phyloP scores from a whole-genome alignment of 2,329 filamentous ascomycete genomes.

The Fusarium sp. region DNA sequence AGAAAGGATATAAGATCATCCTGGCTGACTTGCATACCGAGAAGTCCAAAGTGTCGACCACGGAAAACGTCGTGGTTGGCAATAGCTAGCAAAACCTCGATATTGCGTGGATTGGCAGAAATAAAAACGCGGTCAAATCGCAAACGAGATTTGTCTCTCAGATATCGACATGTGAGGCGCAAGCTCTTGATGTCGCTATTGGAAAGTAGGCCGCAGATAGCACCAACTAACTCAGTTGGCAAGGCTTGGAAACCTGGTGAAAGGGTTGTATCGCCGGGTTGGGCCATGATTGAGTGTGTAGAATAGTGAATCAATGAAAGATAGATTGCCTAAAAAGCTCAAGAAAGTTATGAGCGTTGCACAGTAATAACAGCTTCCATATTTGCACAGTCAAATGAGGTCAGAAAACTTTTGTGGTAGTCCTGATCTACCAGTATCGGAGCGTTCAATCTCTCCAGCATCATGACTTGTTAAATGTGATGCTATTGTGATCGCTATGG shows the following conservation, averaged over 20 bases:
- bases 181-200: constrained; percentile 1
- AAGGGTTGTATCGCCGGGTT: not conserved
- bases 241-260: not conserved
- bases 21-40: not conserved
- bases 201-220: not conserved
- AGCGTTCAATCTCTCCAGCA: too few species aligned
- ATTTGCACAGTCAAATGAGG: too few species aligned
- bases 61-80: constrained; percentile 2
- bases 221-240: not conserved
- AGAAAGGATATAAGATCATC: constrained; percentile 15
- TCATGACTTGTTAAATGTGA: too few species aligned
- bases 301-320: too few species aligned
- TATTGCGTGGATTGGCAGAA: not conserved
- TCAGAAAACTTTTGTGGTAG: too few species aligned
- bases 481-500: too few species aligned
- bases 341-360: too few species aligned
- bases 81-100: constrained; percentile 1
- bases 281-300: not conserved
- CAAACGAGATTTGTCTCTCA: not conserved
- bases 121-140: constrained; percentile 12
- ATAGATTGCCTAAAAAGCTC: too few species aligned
- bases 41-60: constrained; percentile 8
- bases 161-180: not conserved
- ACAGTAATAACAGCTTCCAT: too few species aligned
- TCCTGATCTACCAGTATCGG: too few species aligned